Evolutionary conservation across 768 basidiomycete genomes (phyloP).

Genomic region (Tulasnella sp.): DNA sequence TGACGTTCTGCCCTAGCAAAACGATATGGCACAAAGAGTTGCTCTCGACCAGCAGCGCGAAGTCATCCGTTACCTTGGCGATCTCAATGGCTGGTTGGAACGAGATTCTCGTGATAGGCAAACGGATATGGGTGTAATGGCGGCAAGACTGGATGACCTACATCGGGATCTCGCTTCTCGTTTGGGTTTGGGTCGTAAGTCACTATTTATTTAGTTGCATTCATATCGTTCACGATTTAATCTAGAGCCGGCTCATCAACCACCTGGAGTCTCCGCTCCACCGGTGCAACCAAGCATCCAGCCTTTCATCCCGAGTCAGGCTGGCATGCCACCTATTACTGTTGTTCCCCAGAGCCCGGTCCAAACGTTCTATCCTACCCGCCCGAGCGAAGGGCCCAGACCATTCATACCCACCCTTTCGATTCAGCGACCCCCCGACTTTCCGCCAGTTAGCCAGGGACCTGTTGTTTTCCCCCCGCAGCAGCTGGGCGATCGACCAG

Average conservation of each 20-base stretch:
- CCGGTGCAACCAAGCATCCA: background rate
- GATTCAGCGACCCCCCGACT: too few species aligned
- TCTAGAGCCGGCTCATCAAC: background rate
- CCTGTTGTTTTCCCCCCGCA: too few species aligned
- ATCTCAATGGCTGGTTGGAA: constrained; percentile 66
- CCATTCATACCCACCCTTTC: too few species aligned
- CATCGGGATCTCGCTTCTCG: constrained; percentile 33
- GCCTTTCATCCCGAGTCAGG: too few species aligned
- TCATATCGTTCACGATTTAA: constrained; percentile 14
- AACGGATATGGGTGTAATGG: constrained; percentile 52
- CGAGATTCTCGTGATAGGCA: constrained; percentile 71
- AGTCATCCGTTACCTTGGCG: constrained; percentile 47
- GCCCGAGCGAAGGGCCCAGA: too few species aligned
- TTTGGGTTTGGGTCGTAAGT: constrained; percentile 25
- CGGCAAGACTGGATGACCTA: constrained; percentile 45
- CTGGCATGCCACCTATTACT: too few species aligned
- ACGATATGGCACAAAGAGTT: constrained; percentile 35
- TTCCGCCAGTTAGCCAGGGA: too few species aligned
- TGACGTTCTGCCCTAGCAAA: constrained; percentile 63
- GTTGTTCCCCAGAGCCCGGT: too few species aligned
- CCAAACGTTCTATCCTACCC: too few species aligned
- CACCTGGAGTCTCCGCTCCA: background rate
- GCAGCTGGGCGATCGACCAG: too few species aligned
- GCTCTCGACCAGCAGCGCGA: constrained; percentile 18
- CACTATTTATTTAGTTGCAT: background rate